A percentile compares a stretch with the other conserved stretches of the same genome.
phyloP scores from a whole-genome alignment of 345 rosid species.

The Eutrema heterophyllum region DNA sequence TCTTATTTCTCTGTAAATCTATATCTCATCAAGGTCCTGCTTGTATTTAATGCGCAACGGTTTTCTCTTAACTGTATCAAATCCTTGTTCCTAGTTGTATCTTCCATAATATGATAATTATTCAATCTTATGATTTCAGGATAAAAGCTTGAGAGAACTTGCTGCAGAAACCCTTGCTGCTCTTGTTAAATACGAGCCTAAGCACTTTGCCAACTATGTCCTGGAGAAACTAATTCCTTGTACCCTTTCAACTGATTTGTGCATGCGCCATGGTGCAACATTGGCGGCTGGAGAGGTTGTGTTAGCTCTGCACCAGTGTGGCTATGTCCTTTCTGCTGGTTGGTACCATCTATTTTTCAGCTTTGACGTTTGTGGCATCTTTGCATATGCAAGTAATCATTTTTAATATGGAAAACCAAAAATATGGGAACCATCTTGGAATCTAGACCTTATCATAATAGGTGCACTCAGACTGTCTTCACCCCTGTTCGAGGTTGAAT shows the following conservation, averaged over 20 bases:
- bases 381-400: background rate
- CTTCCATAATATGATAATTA: conserved; percentile 1
- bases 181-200: conserved; percentile 76
- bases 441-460: background rate
- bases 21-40: background rate
- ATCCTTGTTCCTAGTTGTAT: background rate
- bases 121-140: conserved; percentile 44
- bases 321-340: conserved; percentile 57
- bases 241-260: conserved; percentile 88
- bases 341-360: conserved; percentile 32
- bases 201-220: conserved; percentile 56
- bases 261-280: conserved; percentile 94
- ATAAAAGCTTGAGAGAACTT: conserved; percentile 89
- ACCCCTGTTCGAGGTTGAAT: conserved; percentile 3
- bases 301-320: conserved; percentile 63
- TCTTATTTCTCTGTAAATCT: background rate
- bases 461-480: background rate
- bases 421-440: conserved; percentile 8
- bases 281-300: conserved; percentile 81
- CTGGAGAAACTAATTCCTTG: conserved; percentile 68
- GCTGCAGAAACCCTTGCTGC: conserved; percentile 84
- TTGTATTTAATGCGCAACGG: background rate
- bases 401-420: conserved; percentile 7
- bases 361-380: conserved; percentile 7
- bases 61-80: background rate